Base-by-base conservation (phyloP, 116 monocot genomes). In the Dioscorea cayenensis region DNA sequence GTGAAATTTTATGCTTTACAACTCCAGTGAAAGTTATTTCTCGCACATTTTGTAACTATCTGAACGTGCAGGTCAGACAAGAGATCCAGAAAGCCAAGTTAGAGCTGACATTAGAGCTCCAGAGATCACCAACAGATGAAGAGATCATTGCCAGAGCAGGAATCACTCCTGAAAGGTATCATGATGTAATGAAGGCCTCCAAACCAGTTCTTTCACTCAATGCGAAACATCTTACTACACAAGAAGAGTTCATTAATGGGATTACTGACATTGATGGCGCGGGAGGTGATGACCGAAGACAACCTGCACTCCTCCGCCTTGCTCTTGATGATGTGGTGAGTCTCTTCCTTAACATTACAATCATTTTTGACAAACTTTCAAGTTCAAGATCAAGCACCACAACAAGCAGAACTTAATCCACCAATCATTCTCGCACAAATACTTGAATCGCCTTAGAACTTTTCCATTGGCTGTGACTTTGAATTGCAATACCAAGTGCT, bases 251-350 rank as follows among this genome's bases (percentile, higher is more conserved):
- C 73, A 84, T 95, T 64, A 77, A 95, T 59, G 86, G 83, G 16
- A 78, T 92, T 35, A 79, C 82, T 29, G 95, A 92, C 20, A 25
- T 72, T 62, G 87, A 85, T 68, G 81, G 83, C 27, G 76, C 74
- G 13, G 83, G 85, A 36, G 82, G 79, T 64, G 86, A 86, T 51
- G 85, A 84, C 38, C 70, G 73, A 8, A 77, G 78, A 65, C 89
- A 90, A 69, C 75, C 86, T 21, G 81, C 91, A 60, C 80, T 89
- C 71, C 79, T 92, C 9, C 85, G 92, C 28, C 92, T 95, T 71
- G 95, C 95, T 52, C 78, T 95, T 29, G 95, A 95, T 75, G 95
- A 95, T 80, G 92, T 95, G 89, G 95, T 95, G 79, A 67, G 18
- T 69, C 3, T 51, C 50, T 35, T 59, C 36, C 27, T 60, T 27